Base-by-base conservation (phyloP, 1,284 basidiomycete species). In the Golubevia sp. region DNA sequence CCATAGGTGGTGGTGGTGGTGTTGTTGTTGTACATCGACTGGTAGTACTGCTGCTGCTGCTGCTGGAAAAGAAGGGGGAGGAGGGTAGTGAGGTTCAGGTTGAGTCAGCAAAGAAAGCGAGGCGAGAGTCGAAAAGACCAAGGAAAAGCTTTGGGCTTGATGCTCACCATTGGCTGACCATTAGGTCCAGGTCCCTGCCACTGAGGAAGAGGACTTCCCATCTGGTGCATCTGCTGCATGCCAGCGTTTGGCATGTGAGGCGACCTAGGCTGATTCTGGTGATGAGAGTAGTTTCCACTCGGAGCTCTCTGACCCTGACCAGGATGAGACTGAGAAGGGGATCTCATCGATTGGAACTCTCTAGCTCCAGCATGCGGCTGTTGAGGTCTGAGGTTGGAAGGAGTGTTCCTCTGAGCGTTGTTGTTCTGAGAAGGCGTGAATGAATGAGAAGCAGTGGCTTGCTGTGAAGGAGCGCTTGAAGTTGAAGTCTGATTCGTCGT, bases 151-250 rank as follows among this genome's bases (percentile, higher is more conserved):
- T 11, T 6, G 2, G 8, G 25, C 13, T n/a, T n/a, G n/a, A 30
- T 15, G 20, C 60, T 55, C 23, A 62, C 60, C 54, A 55, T 62
- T 15, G 53, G 56, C 21, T 26, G 49, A 34, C 23, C 53, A 65
- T 68, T 73, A 52, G 71, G 73, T 48, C 70, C 65, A 61, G 68
- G 65, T 51, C 70, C 68, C 49, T 51, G 62, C 62, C 56, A 63
- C 57, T 75, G 73, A 8, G 8, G 23, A 68, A 64, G 67, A n/a
- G 68, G 68, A 34, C 66, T 69, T 2, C 61, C 67, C 67, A 77
- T 77, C 21, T 62, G 61, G 56, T 73, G 73, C 72, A 75, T 75
- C 13, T 65, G 66, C 59, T 75, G 75, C 73, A 77, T 76, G 34
- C 64, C 64, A 26, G 71, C 64, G 52, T 74, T 68, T 50, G 64